These are phyloP conservation scores for Hapsidospora chrysogenum DNA, from an alignment of 495 filamentous ascomycete species.

Conservation along the genomic window DNA sequence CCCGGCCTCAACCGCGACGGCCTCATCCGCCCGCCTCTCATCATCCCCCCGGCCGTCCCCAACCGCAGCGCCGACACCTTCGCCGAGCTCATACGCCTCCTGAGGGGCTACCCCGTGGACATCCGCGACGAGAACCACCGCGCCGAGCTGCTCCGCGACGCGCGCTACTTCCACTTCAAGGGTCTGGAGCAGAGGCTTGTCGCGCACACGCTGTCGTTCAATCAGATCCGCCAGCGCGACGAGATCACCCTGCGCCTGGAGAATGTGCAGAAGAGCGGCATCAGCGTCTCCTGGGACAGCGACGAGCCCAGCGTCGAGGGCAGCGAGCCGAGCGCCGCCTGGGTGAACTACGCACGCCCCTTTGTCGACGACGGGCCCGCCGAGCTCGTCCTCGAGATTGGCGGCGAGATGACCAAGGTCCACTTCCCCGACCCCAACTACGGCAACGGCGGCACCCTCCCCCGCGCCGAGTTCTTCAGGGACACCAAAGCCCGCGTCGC, in stretches of 20 bases:
- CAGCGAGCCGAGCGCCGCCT: constrained; percentile 18
- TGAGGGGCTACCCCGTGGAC: constrained; percentile 73
- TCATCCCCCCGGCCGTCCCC: constrained; percentile 66
- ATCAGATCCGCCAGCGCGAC: constrained; percentile 42
- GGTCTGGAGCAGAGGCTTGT: constrained; percentile 82
- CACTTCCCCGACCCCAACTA: constrained; percentile 23
- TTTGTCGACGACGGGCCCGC: constrained; percentile 57
- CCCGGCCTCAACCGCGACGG: constrained; percentile 66
- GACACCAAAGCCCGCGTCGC: constrained; percentile 49
- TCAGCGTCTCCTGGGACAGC: constrained; percentile 42
- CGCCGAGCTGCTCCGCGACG: constrained; percentile 64
- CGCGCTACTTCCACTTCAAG: constrained; percentile 83
- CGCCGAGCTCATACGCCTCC: constrained; percentile 62
- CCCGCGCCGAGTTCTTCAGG: constrained; percentile 55
- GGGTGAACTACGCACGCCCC: constrained; percentile 67
- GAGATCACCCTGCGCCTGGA: constrained; percentile 76
- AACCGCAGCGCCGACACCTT: constrained; percentile 69
- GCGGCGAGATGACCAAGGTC: constrained; percentile 47
- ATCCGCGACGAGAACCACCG: constrained; percentile 70
- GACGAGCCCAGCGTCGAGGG: constrained; percentile 7
- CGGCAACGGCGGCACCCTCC: too few species aligned
- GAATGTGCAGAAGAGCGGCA: constrained; percentile 71
- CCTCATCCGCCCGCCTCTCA: constrained; percentile 79
- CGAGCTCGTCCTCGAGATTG: constrained; percentile 70
- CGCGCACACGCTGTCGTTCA: constrained; percentile 59